These are phyloP conservation scores for Scolecobasidium constrictum DNA, from an alignment of 2,329 filamentous ascomycete genomes.

Conservation along the genomic window DNA sequence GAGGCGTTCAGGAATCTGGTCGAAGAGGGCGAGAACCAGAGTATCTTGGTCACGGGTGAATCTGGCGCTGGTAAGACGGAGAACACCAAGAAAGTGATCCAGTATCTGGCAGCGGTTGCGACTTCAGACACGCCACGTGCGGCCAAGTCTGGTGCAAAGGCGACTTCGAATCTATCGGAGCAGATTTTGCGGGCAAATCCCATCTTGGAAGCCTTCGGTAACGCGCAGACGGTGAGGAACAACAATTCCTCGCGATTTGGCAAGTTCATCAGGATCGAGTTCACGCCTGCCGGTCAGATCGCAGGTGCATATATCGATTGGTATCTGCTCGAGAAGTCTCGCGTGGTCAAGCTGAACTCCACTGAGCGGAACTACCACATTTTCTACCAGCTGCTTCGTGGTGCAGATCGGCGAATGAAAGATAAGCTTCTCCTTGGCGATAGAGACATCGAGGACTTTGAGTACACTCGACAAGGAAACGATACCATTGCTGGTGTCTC, in stretches of 20 bases:
- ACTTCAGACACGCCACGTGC: conserved; percentile 61
- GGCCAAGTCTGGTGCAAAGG: conserved; percentile 47
- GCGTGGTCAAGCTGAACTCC: conserved; percentile 77
- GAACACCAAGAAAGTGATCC: conserved; percentile 99
- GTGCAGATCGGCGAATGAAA: conserved; percentile 63
- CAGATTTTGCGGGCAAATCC: conserved; percentile 95
- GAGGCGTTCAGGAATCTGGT: conserved; percentile 92
- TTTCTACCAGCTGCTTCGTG: conserved; percentile 90
- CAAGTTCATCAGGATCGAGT: conserved; percentile 97
- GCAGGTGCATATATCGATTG: conserved; percentile 95
- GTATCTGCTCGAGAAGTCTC: conserved; percentile 97
- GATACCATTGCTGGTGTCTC: conserved; percentile 86
- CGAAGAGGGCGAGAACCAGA: conserved; percentile 91
- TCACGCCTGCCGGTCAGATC: conserved; percentile 78
- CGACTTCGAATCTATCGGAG: conserved; percentile 80
- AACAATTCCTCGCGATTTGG: conserved; percentile 98
- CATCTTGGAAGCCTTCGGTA: conserved; percentile 95
- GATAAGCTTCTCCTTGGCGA: conserved; percentile 66
- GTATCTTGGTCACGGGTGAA: conserved; percentile 94
- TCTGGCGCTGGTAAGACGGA: conserved; percentile 97
- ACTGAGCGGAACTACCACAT: conserved; percentile 95
- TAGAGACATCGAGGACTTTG: conserved; percentile 73
- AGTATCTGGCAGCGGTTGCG: conserved; percentile 92
- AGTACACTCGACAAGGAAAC: conserved; percentile 85
- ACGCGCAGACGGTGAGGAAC: conserved; percentile 94